Evolutionary conservation across 1,139 yeast genomes (phyloP), one percentile per base, ranked within the genome.

Genomic region (Yamadazyma jaroonii): DNA sequence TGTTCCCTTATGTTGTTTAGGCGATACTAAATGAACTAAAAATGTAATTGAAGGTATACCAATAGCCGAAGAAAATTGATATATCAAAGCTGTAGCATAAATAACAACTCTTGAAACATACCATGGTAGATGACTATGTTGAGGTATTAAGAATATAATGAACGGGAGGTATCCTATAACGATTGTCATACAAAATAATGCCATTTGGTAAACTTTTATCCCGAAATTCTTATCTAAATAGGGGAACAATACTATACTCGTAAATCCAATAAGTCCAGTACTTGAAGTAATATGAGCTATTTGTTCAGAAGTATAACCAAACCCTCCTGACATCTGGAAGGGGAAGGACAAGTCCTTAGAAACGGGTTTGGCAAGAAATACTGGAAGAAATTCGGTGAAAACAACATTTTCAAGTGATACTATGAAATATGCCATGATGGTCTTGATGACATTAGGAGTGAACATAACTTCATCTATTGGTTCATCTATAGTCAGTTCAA

Each of bases 361-460:
- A n/a, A 31, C 60, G 26, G 65, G 62, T 11, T 77, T 64, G 0
- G 84, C 80, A 15, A 79, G 56, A 39, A 75, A 72, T 3, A 79
- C 74, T 9, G 86, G 85, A 26, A 77, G 56, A 43, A 80, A 76
- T 52, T 80, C 84, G 32, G 69, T 69, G 52, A 64, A 77, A 5
- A 75, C 74, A n/a, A 74, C 61, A 9, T 64, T 54, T 48, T 77
- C 81, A 39, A 77, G 17, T 3, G 46, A 42, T n/a, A 43, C 29
- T 5, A 44, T 33, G 35, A 44, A 41, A 28, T 41, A 41, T 2
- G 48, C 39, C 5, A 31, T 13, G n/a, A 44, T 41, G 7, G 37
- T 40, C 2, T 33, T 34, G 11, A 44, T 32, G n/a, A 44, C 47
- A n/a, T 29, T 17, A 6, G 29, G 29, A 6, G 29, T 27, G 29